A percentile compares a stretch with the other conserved stretches of the same genome.
These are phyloP conservation scores for Termitomyces sp. DNA, from an alignment of 768 basidiomycete genomes.

Conservation along the genomic window DNA sequence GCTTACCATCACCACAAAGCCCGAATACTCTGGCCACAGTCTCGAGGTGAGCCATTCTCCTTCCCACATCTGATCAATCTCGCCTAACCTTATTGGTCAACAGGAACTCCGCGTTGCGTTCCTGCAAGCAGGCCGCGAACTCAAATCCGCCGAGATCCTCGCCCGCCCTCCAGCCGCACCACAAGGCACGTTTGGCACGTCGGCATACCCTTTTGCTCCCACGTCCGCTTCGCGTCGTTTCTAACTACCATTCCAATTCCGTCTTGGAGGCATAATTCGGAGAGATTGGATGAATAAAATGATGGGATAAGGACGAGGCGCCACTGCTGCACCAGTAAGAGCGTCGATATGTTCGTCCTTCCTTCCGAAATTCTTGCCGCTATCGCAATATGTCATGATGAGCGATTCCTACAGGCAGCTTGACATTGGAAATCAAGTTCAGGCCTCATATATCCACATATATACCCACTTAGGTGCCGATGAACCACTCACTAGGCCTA, in stretches of 20 bases:
- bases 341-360: neutral
- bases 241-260: neutral
- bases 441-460: neutral
- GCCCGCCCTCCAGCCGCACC: neutral
- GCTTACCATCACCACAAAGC: conserved; percentile 32
- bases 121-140: conserved; percentile 36
- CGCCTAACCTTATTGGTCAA: neutral
- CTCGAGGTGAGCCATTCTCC: conserved; percentile 40
- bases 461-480: neutral
- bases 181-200: neutral
- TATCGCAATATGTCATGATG: neutral
- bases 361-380: neutral
- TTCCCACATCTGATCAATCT: too few relatives aligned
- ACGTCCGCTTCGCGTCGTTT: neutral
- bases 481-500: neutral
- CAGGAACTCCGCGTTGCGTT: conserved; percentile 53
- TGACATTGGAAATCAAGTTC: neutral
- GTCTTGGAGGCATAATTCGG: neutral
- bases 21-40: conserved; percentile 38
- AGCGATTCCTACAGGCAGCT: neutral
- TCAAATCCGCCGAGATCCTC: conserved; percentile 37
- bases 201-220: neutral
- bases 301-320: neutral
- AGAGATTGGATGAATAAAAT: too few relatives aligned
- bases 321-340: neutral